Percentiles rank a stretch among this genome's conserved stretches.
phyloP scores from a whole-genome alignment of 192 early-diverging fungal genomes.

The Coemansia sp. region DNA sequence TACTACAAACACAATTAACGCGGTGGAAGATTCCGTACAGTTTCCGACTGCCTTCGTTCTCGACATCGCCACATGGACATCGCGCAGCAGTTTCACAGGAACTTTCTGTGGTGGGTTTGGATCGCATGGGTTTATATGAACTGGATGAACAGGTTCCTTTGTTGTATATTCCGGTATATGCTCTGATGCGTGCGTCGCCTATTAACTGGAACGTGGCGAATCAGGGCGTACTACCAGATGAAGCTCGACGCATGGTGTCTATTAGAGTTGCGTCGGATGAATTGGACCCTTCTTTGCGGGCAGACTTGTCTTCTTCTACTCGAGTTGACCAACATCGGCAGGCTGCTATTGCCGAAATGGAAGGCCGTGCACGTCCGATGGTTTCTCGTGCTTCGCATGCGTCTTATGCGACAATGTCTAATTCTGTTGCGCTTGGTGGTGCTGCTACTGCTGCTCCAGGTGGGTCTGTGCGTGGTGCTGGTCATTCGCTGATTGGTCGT shows the following conservation, averaged over 20 bases:
- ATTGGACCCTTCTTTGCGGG: slow-evolving; percentile 43
- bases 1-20: slow-evolving; percentile 49
- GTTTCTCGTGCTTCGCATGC: slow-evolving; percentile 6
- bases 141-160: slow-evolving; percentile 54
- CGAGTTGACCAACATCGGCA: slow-evolving; percentile 43
- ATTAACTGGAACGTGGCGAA: slow-evolving; percentile 51
- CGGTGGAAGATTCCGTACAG: slow-evolving; percentile 45
- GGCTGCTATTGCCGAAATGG: slow-evolving; percentile 35
- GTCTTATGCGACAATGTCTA: slow-evolving; percentile 15
- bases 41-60: slow-evolving; percentile 51
- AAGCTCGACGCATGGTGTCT: slow-evolving; percentile 50
- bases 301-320: slow-evolving; percentile 39
- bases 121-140: slow-evolving; percentile 50
- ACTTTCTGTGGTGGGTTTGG: slow-evolving; percentile 48
- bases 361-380: slow-evolving; percentile 11
- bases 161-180: slow-evolving; percentile 42
- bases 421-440: slow-evolving; percentile 4
- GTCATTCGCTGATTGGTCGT: slow-evolving; percentile 38
- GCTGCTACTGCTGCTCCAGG: slow-evolving; percentile 1
- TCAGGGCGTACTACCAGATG: slow-evolving; percentile 42
- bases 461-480: slow-evolving; percentile 3
- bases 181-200: slow-evolving; percentile 49
- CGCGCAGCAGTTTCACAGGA: slow-evolving; percentile 50
- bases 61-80: slow-evolving; percentile 50
- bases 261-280: slow-evolving; percentile 52